phyloP scores from a whole-genome alignment of 2,329 filamentous ascomycete species.

The Neurospora crassa region DNA sequence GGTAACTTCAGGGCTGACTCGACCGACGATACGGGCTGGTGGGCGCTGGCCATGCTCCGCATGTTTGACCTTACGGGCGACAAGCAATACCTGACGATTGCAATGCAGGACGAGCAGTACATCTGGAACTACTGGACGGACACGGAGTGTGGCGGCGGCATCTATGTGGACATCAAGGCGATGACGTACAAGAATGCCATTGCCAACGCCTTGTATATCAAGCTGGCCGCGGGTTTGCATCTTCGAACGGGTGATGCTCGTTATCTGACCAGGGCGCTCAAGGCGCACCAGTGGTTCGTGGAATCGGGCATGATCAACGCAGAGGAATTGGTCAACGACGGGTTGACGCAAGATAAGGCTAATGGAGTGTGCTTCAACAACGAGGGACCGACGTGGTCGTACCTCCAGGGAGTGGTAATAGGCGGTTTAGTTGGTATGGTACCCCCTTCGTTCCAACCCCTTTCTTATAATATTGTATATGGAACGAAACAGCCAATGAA shows the following conservation, averaged over 20 bases:
- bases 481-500: background rate
- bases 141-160: conserved; percentile 41
- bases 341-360: conserved; percentile 24
- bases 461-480: background rate
- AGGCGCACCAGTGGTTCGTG: conserved; percentile 44
- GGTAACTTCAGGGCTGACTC: conserved; percentile 30
- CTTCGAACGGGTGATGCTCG: conserved; percentile 27
- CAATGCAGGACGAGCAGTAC: conserved; percentile 45
- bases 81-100: conserved; percentile 41
- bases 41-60: conserved; percentile 49
- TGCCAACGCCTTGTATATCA: conserved; percentile 48
- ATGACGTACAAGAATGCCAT: conserved; percentile 43
- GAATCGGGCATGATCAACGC: conserved; percentile 41
- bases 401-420: conserved; percentile 51
- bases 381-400: conserved; percentile 38
- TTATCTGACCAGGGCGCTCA: conserved; percentile 39
- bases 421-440: conserved; percentile 33
- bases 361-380: conserved; percentile 40
- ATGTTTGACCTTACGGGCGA: conserved; percentile 45
- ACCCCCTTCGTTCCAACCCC: background rate
- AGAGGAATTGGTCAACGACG: conserved; percentile 43
- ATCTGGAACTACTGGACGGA: conserved; percentile 39
- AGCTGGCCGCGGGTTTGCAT: conserved; percentile 42
- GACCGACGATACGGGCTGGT: conserved; percentile 54
- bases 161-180: conserved; percentile 46